Evolutionary conservation across 2,329 filamentous ascomycete genomes (phyloP).

Genomic region (Neopestalotiopsis sp.): DNA sequence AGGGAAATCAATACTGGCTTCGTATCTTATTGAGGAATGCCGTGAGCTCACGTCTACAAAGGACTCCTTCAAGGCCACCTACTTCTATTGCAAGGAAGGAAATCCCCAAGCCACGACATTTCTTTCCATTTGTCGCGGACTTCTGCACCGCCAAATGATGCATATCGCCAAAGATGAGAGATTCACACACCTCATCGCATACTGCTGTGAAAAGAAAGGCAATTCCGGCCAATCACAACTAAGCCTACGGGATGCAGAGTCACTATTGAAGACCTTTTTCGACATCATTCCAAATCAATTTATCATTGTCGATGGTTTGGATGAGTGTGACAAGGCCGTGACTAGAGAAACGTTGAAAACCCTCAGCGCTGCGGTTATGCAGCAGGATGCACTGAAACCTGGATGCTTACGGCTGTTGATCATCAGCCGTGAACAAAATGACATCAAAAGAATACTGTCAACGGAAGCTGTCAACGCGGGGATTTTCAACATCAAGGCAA

Average conservation of each 20-base stretch:
- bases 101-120: neutral
- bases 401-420: too few relatives aligned
- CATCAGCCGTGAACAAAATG: too few relatives aligned
- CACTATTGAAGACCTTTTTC: constrained; percentile 11
- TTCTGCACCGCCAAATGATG: constrained; percentile 13
- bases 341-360: constrained; percentile 21
- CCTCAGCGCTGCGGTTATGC: constrained; percentile 27
- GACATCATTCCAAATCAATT: constrained; percentile 29
- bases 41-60: neutral
- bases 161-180: neutral
- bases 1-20: constrained; percentile 49
- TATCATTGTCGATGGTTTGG: constrained; percentile 50
- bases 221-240: constrained; percentile 6
- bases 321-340: constrained; percentile 42
- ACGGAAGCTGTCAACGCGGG: too few relatives aligned
- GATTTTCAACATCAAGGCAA: too few relatives aligned
- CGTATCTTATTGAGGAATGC: constrained; percentile 41
- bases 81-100: constrained; percentile 42
- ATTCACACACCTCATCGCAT: constrained; percentile 11
- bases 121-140: neutral
- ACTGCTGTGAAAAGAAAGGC: constrained; percentile 9
- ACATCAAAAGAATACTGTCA: too few relatives aligned
- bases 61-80: constrained; percentile 32
- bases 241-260: neutral
- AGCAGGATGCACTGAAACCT: too few relatives aligned